Conservation (phyloP, 768 basidiomycete genomes). For the Kwoniella bestiolae region DNA sequence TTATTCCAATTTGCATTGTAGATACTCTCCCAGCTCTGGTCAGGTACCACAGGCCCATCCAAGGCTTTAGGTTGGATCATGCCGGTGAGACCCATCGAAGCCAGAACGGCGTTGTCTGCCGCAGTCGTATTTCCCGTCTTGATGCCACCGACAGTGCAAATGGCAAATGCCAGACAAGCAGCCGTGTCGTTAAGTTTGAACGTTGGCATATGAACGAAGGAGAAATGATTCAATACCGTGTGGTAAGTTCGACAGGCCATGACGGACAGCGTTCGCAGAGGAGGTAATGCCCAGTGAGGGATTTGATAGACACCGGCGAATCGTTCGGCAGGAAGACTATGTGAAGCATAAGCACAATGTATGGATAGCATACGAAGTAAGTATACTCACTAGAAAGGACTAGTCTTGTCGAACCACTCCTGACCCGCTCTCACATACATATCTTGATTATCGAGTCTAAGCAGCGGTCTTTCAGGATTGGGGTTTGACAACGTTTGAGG, state of each 20-base stretch:
- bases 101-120: conserved; percentile 6
- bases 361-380: not conserved
- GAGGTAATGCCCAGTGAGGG: conserved; percentile 57
- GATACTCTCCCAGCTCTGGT: conserved; percentile 35
- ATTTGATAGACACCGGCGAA: conserved; percentile 57
- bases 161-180: conserved; percentile 57
- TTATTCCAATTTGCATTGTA: conserved; percentile 33
- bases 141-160: conserved; percentile 57
- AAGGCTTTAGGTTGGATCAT: conserved; percentile 12
- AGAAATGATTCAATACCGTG: conserved; percentile 57
- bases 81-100: not conserved
- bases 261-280: conserved; percentile 49
- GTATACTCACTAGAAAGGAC: conserved; percentile 54
- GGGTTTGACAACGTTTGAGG: conserved; percentile 44
- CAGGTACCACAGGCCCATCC: conserved; percentile 40
- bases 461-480: conserved; percentile 52
- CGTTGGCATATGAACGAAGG: conserved; percentile 58
- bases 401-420: conserved; percentile 35
- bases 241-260: conserved; percentile 57
- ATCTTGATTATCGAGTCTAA: conserved; percentile 38
- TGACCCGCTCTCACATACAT: conserved; percentile 31
- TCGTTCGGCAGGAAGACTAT: conserved; percentile 50
- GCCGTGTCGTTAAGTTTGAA: conserved; percentile 56
- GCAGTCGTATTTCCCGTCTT: conserved; percentile 15
- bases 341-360: not conserved